Evolutionary conservation across 2,329 filamentous ascomycete species (phyloP).

Genomic region (Fusarium sp.): DNA sequence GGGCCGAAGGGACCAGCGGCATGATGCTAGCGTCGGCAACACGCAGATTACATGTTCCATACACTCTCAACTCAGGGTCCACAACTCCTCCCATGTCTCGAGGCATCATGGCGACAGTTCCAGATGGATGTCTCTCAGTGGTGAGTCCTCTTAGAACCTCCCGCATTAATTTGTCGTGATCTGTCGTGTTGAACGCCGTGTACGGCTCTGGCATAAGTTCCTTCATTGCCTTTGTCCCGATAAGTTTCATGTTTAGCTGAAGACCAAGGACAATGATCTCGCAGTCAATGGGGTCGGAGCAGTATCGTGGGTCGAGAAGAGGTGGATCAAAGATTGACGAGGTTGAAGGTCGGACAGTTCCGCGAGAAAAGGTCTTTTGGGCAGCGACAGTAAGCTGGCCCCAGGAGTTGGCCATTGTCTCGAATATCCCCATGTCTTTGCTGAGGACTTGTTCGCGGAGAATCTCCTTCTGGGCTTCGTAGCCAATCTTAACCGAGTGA

Average conservation of each 20-base stretch:
- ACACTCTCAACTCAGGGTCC: constrained; percentile 39
- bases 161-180: constrained; percentile 1
- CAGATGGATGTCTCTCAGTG: constrained; percentile 19
- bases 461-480: constrained; percentile 11
- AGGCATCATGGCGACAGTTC: constrained; percentile 23
- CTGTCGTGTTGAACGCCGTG: constrained; percentile 4
- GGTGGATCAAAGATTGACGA: constrained; percentile 12
- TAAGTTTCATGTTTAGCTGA: constrained; percentile 15
- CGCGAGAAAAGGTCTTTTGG: constrained; percentile 27
- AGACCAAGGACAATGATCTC: constrained; percentile 23
- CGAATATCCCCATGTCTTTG: constrained; percentile 20
- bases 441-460: constrained; percentile 6
- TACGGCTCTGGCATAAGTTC: constrained; percentile 17
- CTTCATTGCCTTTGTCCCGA: constrained; percentile 16
- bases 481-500: constrained; percentile 8
- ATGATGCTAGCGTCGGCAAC: constrained; percentile 43
- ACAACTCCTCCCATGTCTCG: constrained; percentile 35
- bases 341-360: constrained; percentile 2
- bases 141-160: background rate
- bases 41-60: constrained; percentile 41
- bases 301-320: constrained; percentile 20
- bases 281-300: constrained; percentile 25
- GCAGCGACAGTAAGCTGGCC: constrained; percentile 21
- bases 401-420: constrained; percentile 20
- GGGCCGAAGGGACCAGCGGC: constrained; percentile 40